These are phyloP conservation scores for Boletus coccyginus DNA, from an alignment of 768 basidiomycete genomes.

Conservation along the genomic window DNA sequence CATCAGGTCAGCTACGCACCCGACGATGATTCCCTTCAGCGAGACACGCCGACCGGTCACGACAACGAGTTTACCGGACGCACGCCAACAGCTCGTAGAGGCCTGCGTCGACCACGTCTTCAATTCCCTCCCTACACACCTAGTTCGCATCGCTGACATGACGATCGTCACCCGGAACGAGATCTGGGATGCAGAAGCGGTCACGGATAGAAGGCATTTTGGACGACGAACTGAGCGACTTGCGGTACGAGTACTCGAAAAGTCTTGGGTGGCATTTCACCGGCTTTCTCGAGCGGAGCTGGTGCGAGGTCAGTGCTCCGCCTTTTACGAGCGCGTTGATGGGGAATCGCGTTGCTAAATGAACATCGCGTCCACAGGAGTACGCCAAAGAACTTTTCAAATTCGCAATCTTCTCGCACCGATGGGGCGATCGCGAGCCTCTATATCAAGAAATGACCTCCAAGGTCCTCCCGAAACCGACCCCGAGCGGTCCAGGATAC, in stretches of 20 bases:
- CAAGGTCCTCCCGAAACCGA: background rate
- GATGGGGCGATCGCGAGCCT: constrained; percentile 8
- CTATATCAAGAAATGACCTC: constrained; percentile 3
- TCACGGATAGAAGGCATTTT: background rate
- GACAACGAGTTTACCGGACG: background rate
- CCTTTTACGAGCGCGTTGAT: no score
- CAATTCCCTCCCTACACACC: constrained; percentile 5
- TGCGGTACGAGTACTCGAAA: constrained; percentile 3
- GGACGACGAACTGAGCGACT: background rate
- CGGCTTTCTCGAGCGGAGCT: constrained; percentile 7
- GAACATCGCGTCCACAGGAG: background rate
- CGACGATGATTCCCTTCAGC: constrained; percentile 10
- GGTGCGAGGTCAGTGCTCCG: constrained; percentile 1
- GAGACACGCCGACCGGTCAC: background rate
- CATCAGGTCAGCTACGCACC: constrained; percentile 6
- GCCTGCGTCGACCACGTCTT: constrained; percentile 5
- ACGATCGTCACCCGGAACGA: constrained; percentile 4
- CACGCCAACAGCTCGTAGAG: constrained; percentile 5
- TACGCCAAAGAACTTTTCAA: constrained; percentile 5
- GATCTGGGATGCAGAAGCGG: constrained; percentile 6
- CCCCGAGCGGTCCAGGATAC: constrained; percentile 2
- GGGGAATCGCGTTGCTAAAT: background rate
- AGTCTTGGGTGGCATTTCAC: background rate
- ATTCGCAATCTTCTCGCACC: constrained; percentile 9
- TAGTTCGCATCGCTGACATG: constrained; percentile 5